Evolutionary conservation across 192 early-diverging fungal species (phyloP), one percentile per base, ranked within the genome.

Genomic region (Spizellomyces sp.): DNA sequence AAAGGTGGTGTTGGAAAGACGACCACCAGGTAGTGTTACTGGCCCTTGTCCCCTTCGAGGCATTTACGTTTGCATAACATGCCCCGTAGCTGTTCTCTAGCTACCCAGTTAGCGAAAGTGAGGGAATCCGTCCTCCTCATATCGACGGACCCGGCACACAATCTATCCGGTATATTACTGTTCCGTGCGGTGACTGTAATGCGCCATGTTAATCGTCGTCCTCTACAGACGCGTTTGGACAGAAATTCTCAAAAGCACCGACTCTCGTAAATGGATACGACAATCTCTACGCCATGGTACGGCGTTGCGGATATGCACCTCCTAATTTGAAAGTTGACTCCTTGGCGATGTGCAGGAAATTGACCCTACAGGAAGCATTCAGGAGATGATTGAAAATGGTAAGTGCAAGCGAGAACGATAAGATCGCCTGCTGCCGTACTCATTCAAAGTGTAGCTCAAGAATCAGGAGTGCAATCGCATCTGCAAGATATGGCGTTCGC

Each of bases 71-170:
- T 19, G 17, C 17, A 4, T 60, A 21, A 67, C 48, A 46, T 36
- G 27, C 27, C 27, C 27, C 27, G 27, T 3, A 79, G 77, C 48
- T 99, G 96, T 73, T 96, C 94, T 43, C 87, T 99, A 45, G 98
- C 98, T 47, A 90, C 92, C 45, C 96, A 99, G 73, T 83, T 99
- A 67, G 84, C 94, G 27, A 90, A 91, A 73, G 91, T 89, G 3
- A 90, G 98, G 65, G 92, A 98, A 63, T 92, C 90, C 48, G 98
- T 99, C 14, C 82, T 99, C 64, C 77, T 99, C 70, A 99, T 99
- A 66, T 98, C 96, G 14, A 99, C 98, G 14, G 98, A 99, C 76
- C 98, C 98, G 19, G 98, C 98, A 44, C 98, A 99, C 88, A 99
- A 99, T 79, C 82, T 99, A 71, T 97, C 95, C 7, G 81, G 80